Evolutionary conservation across 2,329 filamentous ascomycete genomes (phyloP).

Genomic region (Cordyceps sp.): DNA sequence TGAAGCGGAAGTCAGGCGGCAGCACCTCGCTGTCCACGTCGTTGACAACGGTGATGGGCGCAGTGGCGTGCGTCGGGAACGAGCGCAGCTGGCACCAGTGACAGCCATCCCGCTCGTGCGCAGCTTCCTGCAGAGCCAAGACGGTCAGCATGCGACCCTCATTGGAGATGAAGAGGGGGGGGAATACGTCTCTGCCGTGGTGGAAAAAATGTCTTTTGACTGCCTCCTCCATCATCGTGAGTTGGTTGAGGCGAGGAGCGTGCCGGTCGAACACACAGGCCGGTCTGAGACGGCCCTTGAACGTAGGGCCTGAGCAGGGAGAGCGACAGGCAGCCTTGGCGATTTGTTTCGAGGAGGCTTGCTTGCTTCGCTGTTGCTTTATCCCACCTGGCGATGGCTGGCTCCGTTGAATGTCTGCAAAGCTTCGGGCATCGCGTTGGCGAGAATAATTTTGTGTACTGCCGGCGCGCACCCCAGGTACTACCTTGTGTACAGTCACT

Average conservation of each 20-base stretch:
- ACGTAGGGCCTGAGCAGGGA: too few species aligned
- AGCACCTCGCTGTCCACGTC: slow-evolving; percentile 36
- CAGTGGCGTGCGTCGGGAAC: slow-evolving; percentile 29
- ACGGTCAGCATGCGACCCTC: not conserved
- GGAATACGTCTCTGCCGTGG: slow-evolving; percentile 22
- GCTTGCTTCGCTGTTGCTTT: too few species aligned
- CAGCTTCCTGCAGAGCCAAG: slow-evolving; percentile 11
- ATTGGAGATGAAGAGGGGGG: not conserved
- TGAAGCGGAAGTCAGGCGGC: slow-evolving; percentile 51
- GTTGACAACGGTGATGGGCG: slow-evolving; percentile 50
- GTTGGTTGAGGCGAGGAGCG: not conserved
- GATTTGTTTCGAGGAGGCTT: too few species aligned
- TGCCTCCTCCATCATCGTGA: slow-evolving; percentile 24
- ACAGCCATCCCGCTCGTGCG: slow-evolving; percentile 27
- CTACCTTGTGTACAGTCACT: too few species aligned
- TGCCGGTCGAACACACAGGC: not conserved
- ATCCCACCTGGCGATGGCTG: too few species aligned
- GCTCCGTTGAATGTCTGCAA: too few species aligned
- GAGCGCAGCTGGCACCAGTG: slow-evolving; percentile 45
- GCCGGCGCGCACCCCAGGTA: too few species aligned
- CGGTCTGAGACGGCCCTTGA: not conserved
- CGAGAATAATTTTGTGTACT: too few species aligned
- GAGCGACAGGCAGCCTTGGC: too few species aligned
- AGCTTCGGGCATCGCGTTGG: too few species aligned
- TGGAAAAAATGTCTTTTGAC: slow-evolving; percentile 32